Evolutionary conservation across 2,329 filamentous ascomycete genomes (phyloP).

Genomic region (Anthostomella pinea): DNA sequence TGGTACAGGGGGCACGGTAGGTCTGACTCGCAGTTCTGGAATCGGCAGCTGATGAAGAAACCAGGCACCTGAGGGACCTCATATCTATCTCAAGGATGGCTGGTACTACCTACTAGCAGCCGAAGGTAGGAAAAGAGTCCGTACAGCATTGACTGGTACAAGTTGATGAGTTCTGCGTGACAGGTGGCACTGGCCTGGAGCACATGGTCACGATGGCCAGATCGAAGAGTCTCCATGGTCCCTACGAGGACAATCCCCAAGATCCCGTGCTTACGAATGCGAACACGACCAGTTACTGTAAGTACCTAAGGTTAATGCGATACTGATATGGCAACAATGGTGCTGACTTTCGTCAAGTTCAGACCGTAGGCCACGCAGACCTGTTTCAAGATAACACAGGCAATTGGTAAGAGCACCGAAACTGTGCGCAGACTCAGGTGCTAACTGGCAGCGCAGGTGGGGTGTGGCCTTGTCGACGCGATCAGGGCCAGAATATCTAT

Average conservation of each 20-base stretch:
- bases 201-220: constrained; percentile 50
- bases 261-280: constrained; percentile 48
- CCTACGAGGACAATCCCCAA: constrained; percentile 39
- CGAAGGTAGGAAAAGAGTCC: constrained; percentile 36
- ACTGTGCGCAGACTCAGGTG: too few relatives aligned
- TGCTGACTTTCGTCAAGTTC: constrained; percentile 30
- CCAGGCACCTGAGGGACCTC: constrained; percentile 49
- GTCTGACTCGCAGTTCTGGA: neutral
- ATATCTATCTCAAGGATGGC: constrained; percentile 49
- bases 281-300: constrained; percentile 41
- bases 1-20: constrained; percentile 40
- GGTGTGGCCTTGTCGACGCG: constrained; percentile 39
- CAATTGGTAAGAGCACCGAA: constrained; percentile 39
- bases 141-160: neutral
- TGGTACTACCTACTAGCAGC: constrained; percentile 54
- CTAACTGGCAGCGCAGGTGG: too few relatives aligned
- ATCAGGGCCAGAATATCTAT: constrained; percentile 35
- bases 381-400: constrained; percentile 47
- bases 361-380: constrained; percentile 56
- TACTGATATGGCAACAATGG: neutral
- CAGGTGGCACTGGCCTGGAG: constrained; percentile 44
- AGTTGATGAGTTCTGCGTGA: neutral
- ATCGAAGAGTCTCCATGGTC: constrained; percentile 39
- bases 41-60: neutral
- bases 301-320: constrained; percentile 6